Evolutionary conservation across 2,329 filamentous ascomycete species (phyloP), one percentile per base, ranked within the genome.

Genomic region (Pseudogymnoascus sp.): DNA sequence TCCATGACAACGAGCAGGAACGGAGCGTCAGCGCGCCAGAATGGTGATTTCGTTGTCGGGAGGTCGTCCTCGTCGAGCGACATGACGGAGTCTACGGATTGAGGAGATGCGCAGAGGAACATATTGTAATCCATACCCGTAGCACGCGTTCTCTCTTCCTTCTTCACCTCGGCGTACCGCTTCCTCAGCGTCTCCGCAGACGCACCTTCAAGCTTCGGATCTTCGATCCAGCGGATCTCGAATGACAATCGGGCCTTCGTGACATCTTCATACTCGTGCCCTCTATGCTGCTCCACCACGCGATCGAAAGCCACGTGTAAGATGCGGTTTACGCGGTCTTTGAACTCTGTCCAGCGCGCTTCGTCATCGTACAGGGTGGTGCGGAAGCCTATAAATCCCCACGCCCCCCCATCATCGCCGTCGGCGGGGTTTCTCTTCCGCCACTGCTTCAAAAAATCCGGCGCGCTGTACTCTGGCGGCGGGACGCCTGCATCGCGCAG

Each of bases 71-170:
- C 33, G 36, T 27, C 37, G n/a, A 29, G 33, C 15, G 21, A 42
- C 21, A 64, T 62, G 25, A 65, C 61, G 2, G 64, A 67, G 13
- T 55, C 58, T 4, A 66, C 59, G 12, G 65, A 61, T 59, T 61
- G 58, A 5, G 65, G 61, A 12, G 66, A 67, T 18, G 66, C 63
- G 62, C 64, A 67, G 18, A 67, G 61, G 36, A 67, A 67, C 48
- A 64, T 60, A 13, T 18, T 25, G 12, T 52, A n/a, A 37, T 39
- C 21, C 12, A 66, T 55, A 15, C 61, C 48, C 2, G 39, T 5
- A 15, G 55, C 58, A 12, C 55, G 52, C 4, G 13, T 42, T 2
- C n/a, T 15, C 35, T 60, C 37, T 27, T 48, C 12, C 37, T 61
- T 40, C 60, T 59, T 59, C 29, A 58, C 55, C 31, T 40, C 31